phyloP scores from a whole-genome alignment of 805 yeast species.

The Barnettozyma wickerhamii region DNA sequence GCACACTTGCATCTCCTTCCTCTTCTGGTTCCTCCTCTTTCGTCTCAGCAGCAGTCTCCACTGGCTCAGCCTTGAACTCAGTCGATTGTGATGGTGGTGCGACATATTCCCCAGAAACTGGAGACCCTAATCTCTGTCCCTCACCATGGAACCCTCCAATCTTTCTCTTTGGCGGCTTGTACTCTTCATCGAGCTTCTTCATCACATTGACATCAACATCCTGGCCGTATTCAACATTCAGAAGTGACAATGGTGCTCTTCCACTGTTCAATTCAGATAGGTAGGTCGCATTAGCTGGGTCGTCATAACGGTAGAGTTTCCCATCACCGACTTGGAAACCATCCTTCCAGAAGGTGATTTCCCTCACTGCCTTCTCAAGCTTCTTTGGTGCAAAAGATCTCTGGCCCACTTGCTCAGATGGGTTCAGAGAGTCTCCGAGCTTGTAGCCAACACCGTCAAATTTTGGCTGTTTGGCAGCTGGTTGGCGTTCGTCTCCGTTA shows the following conservation, averaged over 20 bases:
- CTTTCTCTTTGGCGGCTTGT: constrained; percentile 57
- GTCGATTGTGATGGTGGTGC: constrained; percentile 14
- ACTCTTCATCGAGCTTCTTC: constrained; percentile 78
- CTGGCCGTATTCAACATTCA: constrained; percentile 85
- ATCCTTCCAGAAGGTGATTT: constrained; percentile 92
- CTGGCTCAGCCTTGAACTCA: constrained; percentile 18
- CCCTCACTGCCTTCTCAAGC: constrained; percentile 59
- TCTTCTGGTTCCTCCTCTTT: constrained; percentile 19
- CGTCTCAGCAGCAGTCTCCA: too few relatives aligned
- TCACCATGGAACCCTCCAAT: constrained; percentile 69
- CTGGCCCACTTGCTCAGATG: constrained; percentile 31
- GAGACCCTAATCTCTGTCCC: constrained; percentile 87
- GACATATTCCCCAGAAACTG: constrained; percentile 67
- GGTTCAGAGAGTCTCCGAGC: constrained; percentile 32
- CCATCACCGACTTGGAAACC: constrained; percentile 97
- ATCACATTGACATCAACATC: constrained; percentile 89
- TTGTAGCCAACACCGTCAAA: constrained; percentile 39
- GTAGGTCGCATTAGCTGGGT: constrained; percentile 79
- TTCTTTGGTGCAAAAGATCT: constrained; percentile 30
- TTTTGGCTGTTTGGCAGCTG: constrained; percentile 20
- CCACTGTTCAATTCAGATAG: constrained; percentile 82
- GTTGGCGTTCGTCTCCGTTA: constrained; percentile 31
- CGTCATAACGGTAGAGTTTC: constrained; percentile 78
- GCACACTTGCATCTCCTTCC: constrained; percentile 69
- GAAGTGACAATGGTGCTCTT: constrained; percentile 79